Percentiles rank a stretch among this genome's conserved stretches.
Evolutionary conservation across 2,329 filamentous ascomycete genomes (phyloP).

Genomic region (Pleoardoris graminearum): DNA sequence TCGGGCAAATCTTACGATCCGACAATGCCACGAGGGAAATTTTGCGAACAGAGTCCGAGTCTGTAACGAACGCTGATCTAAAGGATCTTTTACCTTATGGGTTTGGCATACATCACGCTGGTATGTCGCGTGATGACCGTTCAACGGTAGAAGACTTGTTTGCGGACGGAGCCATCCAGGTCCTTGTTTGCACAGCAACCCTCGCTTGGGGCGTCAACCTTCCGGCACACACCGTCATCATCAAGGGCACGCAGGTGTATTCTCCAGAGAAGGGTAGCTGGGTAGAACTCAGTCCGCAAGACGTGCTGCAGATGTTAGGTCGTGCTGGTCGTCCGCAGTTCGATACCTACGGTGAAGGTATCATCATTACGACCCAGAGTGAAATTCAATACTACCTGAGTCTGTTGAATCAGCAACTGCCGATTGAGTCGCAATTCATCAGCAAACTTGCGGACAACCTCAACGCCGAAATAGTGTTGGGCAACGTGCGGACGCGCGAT

Average conservation of each 20-base stretch:
- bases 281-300: constrained; percentile 96
- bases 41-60: constrained; percentile 78
- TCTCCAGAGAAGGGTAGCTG: constrained; percentile 98
- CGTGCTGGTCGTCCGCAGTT: constrained; percentile 95
- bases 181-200: constrained; percentile 96
- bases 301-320: constrained; percentile 97
- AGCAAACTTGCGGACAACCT: constrained; percentile 93
- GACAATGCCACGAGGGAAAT: constrained; percentile 92
- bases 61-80: constrained; percentile 81
- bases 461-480: constrained; percentile 93
- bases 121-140: constrained; percentile 94
- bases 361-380: constrained; percentile 93
- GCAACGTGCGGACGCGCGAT: constrained; percentile 87
- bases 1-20: constrained; percentile 89
- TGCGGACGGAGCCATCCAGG: constrained; percentile 85
- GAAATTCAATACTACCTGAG: constrained; percentile 98
- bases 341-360: constrained; percentile 96
- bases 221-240: constrained; percentile 96
- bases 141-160: constrained; percentile 95
- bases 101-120: constrained; percentile 97
- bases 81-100: constrained; percentile 96
- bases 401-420: constrained; percentile 92
- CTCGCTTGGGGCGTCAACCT: constrained; percentile 98
- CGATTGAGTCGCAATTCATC: constrained; percentile 95
- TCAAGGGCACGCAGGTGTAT: constrained; percentile 98